Evolutionary conservation across 2,329 filamentous ascomycete species (phyloP), one percentile per base, ranked within the genome.

Genomic region (Xylaria hypoxylon): DNA sequence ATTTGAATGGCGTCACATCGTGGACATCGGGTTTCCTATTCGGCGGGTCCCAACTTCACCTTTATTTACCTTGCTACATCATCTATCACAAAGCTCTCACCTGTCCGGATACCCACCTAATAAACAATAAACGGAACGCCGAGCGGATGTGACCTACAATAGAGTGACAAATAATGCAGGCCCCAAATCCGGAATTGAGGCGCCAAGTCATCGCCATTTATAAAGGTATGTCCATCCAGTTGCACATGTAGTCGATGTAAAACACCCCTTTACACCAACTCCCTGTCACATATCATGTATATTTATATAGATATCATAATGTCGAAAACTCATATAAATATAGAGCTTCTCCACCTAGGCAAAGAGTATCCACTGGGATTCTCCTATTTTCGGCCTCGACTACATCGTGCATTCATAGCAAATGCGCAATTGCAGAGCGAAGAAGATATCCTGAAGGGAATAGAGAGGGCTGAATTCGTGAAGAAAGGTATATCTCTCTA

Each of bases 351-450:
- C 48, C 89, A 91, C 74, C 84, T 98, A 15, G 94, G 95, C 38
- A 88, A 90, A 62, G 91, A 95, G 65, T 98, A 98, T 75, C 95
- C 96, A 1, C 84, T 92, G 17, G 96, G 96, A 52, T 96, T 68
- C 59, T 89, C 81, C 33, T 97, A 94, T 81, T 97, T 96, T 77
- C 88, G 91, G 11, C 87, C 89, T 7, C 88, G 94, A 1, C 82
- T 97, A 10, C 94, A 97, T 81, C 89, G 89, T 67, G 95, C 95
- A 0, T 99, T 98, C 80, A 87, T 90, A 71, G 88, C 89, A 52
- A 93, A 96, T 72, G 87, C 90, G 1, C 79, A 85, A 45, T 76
- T 97, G 64, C 85, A 82, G 2, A 89, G 96, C 71, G 90, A 95
- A 68, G 87, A 86, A 7, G 85, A 92, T 74, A 97, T 99, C 56